phyloP scores from a whole-genome alignment of 2,329 filamentous ascomycete species.

The Aureobasidium namibiae region DNA sequence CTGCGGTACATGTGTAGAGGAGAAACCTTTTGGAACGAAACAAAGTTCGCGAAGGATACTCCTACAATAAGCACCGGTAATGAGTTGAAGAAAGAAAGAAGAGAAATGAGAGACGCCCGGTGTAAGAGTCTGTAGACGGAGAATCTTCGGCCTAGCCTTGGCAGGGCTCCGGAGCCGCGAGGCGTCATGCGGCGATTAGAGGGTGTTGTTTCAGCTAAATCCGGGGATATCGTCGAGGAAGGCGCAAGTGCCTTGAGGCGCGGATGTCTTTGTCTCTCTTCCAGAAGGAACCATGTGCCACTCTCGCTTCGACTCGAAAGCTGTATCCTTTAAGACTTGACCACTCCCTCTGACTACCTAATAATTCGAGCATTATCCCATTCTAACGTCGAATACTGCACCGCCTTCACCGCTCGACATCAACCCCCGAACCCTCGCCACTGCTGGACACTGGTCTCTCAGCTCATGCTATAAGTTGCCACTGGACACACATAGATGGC shows the following conservation, averaged over 20 bases:
- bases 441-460: not conserved
- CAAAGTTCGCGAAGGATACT: conserved; percentile 3
- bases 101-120: not conserved
- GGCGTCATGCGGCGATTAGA: not conserved
- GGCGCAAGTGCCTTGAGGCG: not conserved
- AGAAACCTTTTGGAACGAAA: not conserved
- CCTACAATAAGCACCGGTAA: conserved; percentile 12
- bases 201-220: not conserved
- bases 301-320: not conserved
- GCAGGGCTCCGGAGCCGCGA: not conserved
- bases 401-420: not conserved
- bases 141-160: not conserved
- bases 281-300: not conserved
- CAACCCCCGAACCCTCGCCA: not conserved
- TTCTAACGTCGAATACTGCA: not conserved
- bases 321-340: not conserved
- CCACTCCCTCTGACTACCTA: not conserved
- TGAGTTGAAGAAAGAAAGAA: conserved; percentile 12
- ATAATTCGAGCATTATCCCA: not conserved
- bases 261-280: not conserved
- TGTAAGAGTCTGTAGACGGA: not conserved
- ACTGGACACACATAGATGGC: conserved; percentile 13
- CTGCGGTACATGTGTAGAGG: conserved; percentile 12
- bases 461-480: not conserved
- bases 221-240: not conserved